phyloP scores from a whole-genome alignment of 371 early-diverging fungal species.

The Mucor circinelloides region DNA sequence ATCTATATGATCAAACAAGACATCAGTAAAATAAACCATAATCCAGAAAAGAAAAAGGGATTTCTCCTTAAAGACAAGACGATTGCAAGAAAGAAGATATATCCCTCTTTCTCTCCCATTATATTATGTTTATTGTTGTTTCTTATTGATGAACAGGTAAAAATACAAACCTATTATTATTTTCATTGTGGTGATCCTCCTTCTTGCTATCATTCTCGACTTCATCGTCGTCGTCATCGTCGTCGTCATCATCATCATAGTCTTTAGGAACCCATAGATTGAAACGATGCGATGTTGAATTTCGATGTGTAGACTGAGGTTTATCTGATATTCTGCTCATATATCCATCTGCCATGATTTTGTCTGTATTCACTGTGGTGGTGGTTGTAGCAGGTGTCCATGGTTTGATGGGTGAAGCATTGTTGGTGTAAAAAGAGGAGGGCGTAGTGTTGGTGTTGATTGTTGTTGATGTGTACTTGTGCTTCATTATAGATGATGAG shows the following conservation, averaged over 20 bases:
- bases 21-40: neutral
- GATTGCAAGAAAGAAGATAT: neutral
- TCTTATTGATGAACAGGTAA: slow-evolving; percentile 6
- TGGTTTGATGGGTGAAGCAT: slow-evolving; percentile 1
- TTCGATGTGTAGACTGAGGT: slow-evolving; percentile 2
- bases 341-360: neutral
- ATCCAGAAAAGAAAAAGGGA: neutral
- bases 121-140: neutral
- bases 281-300: slow-evolving; percentile 12
- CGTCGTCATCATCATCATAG: slow-evolving; percentile 5
- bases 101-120: neutral
- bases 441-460: neutral
- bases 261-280: slow-evolving; percentile 23
- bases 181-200: neutral
- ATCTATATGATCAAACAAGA: neutral
- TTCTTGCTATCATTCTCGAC: neutral
- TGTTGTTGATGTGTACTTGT: slow-evolving; percentile 5
- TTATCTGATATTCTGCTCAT: slow-evolving; percentile 6
- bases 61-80: neutral
- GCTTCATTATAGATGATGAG: slow-evolving; percentile 3
- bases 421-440: neutral
- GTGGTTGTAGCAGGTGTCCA: slow-evolving; percentile 3
- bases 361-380: neutral
- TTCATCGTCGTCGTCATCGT: neutral
- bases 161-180: slow-evolving; percentile 9